Evolutionary conservation across 1,284 basidiomycete genomes (phyloP), one percentile per base, ranked within the genome.

Genomic region (Cerrena zonata): DNA sequence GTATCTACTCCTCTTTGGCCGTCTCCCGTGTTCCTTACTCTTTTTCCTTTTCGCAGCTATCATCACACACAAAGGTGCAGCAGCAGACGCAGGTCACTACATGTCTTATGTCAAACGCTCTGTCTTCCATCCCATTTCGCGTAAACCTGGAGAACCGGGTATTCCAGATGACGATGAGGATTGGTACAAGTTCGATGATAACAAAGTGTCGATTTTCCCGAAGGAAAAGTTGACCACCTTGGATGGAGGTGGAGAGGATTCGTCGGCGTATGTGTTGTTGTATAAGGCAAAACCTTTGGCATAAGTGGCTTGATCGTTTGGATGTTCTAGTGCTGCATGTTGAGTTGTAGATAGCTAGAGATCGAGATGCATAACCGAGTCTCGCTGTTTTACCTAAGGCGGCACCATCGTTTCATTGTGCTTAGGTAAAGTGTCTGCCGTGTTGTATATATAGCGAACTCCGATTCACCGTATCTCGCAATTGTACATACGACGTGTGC

Each of bases 41-140:
- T 25, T 26, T n/a, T 15, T 47, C 19, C 12, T 41, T 22, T 22
- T 23, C 4, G 39, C 60, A 91, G 91, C 86, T 1, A 90, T 99
- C 62, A 86, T 99, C 13, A 96, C 94, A 23, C 95, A 98, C 78
- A 99, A 99, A 66, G 96, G 96, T 15, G 84, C 93, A 0, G 89
- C 88, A 0, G 94, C 95, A 0, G 94, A 98, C 64, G 84, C 90
- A 0, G 94, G 93, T 1, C 94, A 96, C 69, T 96, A 95, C 66
- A 93, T 95, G 36, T 89, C 84, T 0, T 96, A 89, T 73, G 90
- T 86, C 44, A 89, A 87, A 74, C 87, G 84, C 73, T 79, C 74
- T 55, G 79, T 78, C 11, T 80, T 88, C 69, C 76, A 80, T 50
- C 51, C 53, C 19, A 46, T 53, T 42, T 52, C 57, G 25, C 52